Percentiles rank a stretch among this genome's conserved stretches.
These are phyloP conservation scores for Theileria parva DNA, from an alignment of 169 alveolate species.

Conservation along the genomic window DNA sequence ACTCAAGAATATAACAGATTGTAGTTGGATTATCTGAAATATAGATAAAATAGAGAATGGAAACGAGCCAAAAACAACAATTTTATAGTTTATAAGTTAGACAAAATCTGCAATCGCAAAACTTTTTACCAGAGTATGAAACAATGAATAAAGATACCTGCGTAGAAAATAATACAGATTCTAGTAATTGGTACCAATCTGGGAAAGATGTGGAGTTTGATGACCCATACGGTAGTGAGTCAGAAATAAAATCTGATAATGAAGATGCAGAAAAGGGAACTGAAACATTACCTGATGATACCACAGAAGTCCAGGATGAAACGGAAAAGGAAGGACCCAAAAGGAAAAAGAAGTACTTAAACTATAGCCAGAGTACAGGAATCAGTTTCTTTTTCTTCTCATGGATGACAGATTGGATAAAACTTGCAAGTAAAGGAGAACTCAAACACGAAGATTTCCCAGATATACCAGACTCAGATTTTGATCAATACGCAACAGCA, in stretches of 20 bases:
- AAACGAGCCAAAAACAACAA: not conserved
- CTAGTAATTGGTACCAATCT: not conserved
- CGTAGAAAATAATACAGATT: not conserved
- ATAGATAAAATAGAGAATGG: not conserved
- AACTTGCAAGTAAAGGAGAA: conserved; percentile 41
- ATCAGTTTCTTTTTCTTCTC: conserved; percentile 35
- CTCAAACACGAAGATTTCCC: conserved; percentile 48
- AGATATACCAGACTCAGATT: conserved; percentile 45
- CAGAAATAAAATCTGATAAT: not conserved
- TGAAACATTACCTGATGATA: not conserved
- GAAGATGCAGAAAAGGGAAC: not conserved
- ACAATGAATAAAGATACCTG: not conserved
- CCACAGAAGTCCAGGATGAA: not conserved
- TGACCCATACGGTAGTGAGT: not conserved
- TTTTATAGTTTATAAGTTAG: not conserved
- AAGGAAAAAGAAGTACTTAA: conserved; percentile 13
- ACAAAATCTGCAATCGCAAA: not conserved
- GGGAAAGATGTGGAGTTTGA: conserved; percentile 2
- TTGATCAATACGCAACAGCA: conserved; percentile 50
- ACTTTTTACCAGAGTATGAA: not conserved
- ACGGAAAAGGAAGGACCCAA: not conserved
- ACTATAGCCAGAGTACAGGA: conserved; percentile 40
- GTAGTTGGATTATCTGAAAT: not conserved
- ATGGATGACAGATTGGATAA: conserved; percentile 60
- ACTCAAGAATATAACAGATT: not conserved